Evolutionary conservation across 2,329 filamentous ascomycete genomes (phyloP).

Genomic region (Hysterium pulicare): DNA sequence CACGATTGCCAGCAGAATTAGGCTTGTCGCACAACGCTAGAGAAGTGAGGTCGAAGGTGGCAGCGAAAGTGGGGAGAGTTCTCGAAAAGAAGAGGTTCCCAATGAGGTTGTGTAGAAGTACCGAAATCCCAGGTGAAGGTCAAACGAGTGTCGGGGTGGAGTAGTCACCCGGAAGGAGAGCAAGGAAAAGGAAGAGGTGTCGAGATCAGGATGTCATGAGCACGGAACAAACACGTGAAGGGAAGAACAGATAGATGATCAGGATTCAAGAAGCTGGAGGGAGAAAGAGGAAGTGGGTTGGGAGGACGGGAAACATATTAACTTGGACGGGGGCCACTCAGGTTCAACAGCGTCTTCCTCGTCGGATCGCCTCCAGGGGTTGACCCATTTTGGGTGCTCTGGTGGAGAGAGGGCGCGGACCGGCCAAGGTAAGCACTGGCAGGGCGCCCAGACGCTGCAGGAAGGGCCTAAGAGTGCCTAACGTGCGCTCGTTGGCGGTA

Average conservation of each 20-base stretch:
- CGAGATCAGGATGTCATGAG: neutral
- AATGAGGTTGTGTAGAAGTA: conserved; percentile 7
- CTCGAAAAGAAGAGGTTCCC: conserved; percentile 7
- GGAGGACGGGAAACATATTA: neutral
- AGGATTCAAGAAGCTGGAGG: neutral
- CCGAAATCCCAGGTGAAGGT: no score
- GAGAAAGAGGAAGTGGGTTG: neutral
- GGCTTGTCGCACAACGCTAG: conserved; percentile 28
- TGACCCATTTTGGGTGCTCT: neutral
- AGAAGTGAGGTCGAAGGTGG: conserved; percentile 20
- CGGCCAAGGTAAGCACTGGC: no score
- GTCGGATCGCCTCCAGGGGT: neutral
- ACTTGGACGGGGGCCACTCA: neutral
- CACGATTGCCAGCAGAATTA: conserved; percentile 18
- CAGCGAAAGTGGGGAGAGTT: conserved; percentile 1
- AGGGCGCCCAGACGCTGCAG: neutral
- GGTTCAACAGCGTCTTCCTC: neutral
- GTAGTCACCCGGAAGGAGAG: neutral
- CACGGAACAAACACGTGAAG: neutral
- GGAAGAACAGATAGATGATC: neutral
- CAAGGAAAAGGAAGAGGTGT: neutral
- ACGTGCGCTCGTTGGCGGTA: neutral
- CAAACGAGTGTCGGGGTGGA: conserved; percentile 1
- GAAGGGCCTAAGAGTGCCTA: neutral
- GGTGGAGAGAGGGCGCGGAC: neutral